Conservation (phyloP, 768 basidiomycete genomes). For the Gyrodon lividus region DNA sequence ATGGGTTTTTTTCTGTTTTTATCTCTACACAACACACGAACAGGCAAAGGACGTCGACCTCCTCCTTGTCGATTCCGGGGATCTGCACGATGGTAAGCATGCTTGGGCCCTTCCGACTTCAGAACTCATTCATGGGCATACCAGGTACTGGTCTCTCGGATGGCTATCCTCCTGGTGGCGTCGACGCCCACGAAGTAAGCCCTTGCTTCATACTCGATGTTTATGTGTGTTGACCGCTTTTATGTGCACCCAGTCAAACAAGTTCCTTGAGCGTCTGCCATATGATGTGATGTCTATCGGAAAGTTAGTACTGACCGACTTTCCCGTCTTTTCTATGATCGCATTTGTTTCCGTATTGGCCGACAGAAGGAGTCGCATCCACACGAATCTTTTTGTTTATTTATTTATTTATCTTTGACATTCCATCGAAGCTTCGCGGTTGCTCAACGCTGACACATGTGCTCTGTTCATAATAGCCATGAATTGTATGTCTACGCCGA, state of each 20-base stretch:
- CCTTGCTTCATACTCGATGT: not conserved
- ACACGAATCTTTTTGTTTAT: no score
- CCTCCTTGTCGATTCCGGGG: conserved; percentile 80
- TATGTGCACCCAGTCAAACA: conserved; percentile 52
- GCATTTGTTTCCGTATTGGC: no score
- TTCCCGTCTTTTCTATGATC: not conserved
- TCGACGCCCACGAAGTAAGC: conserved; percentile 70
- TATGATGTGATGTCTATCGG: conserved; percentile 86
- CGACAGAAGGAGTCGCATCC: not conserved
- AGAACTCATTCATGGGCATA: conserved; percentile 4
- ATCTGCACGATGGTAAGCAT: conserved; percentile 61
- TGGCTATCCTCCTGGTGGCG: conserved; percentile 65
- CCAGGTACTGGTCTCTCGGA: conserved; percentile 76
- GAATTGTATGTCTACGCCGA: conserved; percentile 76
- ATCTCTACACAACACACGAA: not conserved
- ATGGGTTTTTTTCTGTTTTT: not conserved
- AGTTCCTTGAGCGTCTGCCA: conserved; percentile 68
- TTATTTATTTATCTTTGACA: no score
- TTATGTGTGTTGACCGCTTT: not conserved
- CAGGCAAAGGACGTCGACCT: conserved; percentile 77
- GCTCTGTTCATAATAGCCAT: conserved; percentile 46
- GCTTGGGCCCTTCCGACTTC: not conserved
- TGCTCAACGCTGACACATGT: not conserved
- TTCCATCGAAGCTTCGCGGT: not conserved
- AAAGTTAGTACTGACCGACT: conserved; percentile 49